A percentile compares a stretch with the other conserved stretches of the same genome.
These are phyloP conservation scores for Mycosphaerella arachidis DNA, from an alignment of 2,329 filamentous ascomycete species.

Conservation along the genomic window DNA sequence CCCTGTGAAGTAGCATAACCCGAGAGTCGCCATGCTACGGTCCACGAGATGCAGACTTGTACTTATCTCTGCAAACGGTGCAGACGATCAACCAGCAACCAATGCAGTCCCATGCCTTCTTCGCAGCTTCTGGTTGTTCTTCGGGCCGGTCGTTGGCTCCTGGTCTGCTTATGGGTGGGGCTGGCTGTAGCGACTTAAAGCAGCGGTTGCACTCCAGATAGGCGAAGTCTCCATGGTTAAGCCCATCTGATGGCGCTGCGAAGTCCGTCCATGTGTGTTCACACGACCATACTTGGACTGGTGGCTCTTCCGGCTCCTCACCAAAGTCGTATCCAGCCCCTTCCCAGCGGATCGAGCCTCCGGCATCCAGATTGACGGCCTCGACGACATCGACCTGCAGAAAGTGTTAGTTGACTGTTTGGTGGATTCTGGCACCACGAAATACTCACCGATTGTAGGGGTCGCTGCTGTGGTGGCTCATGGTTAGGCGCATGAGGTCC, in stretches of 20 bases:
- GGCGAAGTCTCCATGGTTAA: slow-evolving; percentile 18
- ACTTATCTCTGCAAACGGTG: slow-evolving; percentile 3
- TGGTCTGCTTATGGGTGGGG: neutral
- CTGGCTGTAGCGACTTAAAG: neutral
- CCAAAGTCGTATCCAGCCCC: slow-evolving; percentile 33
- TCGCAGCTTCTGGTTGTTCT: neutral
- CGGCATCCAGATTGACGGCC: slow-evolving; percentile 34
- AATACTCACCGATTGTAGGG: neutral
- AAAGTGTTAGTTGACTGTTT: neutral
- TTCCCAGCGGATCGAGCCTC: slow-evolving; percentile 32
- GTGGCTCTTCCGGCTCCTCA: slow-evolving; percentile 32
- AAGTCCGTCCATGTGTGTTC: slow-evolving; percentile 19
- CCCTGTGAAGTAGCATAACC: no score
- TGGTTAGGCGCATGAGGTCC: neutral
- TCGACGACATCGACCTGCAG: neutral
- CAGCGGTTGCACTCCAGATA: slow-evolving; percentile 9
- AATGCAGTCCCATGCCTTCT: slow-evolving; percentile 6
- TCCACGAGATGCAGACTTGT: neutral
- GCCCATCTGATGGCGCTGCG: slow-evolving; percentile 1
- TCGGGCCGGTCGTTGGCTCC: neutral
- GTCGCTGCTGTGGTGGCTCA: neutral
- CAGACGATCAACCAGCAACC: slow-evolving; percentile 6
- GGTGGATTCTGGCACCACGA: neutral
- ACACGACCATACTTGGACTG: slow-evolving; percentile 26
- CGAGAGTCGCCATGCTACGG: no score